Percentiles rank a stretch among this genome's conserved stretches.
Conservation (phyloP, 2,329 filamentous ascomycete species). For the Talaromyces sp. region DNA sequence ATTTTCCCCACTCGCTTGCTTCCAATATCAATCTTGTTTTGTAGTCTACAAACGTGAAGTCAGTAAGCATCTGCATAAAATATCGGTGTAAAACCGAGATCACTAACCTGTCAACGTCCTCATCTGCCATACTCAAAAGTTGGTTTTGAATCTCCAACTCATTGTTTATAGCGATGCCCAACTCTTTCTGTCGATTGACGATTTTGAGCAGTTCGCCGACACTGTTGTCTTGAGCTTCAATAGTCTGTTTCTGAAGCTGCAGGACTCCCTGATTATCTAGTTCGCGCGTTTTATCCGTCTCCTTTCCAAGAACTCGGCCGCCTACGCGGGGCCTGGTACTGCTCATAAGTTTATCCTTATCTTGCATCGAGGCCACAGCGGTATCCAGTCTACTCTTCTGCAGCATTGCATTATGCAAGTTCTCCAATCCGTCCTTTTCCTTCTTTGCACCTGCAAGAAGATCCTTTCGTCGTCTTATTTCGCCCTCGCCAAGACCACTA, state of each 20-base stretch:
- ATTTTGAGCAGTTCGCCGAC: conserved; percentile 56
- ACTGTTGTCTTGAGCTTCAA: conserved; percentile 57
- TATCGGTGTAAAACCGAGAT: conserved; percentile 12
- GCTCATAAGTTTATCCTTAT: conserved; percentile 41
- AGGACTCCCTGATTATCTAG: conserved; percentile 61
- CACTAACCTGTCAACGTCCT: conserved; percentile 50
- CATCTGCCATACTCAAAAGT: conserved; percentile 54
- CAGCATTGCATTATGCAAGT: conserved; percentile 55
- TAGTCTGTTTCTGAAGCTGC: conserved; percentile 58
- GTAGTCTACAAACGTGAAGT: conserved; percentile 19
- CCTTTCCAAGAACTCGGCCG: conserved; percentile 48
- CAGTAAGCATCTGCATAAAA: conserved; percentile 1
- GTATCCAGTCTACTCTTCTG: conserved; percentile 45
- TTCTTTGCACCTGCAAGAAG: conserved; percentile 54
- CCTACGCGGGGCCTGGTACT: conserved; percentile 33
- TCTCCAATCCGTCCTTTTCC: conserved; percentile 59
- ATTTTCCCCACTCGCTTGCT: conserved; percentile 46
- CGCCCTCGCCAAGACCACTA: conserved; percentile 53
- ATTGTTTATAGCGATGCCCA: conserved; percentile 59
- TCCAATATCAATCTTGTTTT: conserved; percentile 44
- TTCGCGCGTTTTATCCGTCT: conserved; percentile 59
- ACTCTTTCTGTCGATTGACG: conserved; percentile 55
- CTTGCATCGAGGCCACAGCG: conserved; percentile 43
- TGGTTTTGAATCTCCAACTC: conserved; percentile 59
- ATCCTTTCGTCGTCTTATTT: conserved; percentile 55